Evolutionary conservation across 2,329 filamentous ascomycete genomes (phyloP).

Genomic region (Fusarium protoensiforme): DNA sequence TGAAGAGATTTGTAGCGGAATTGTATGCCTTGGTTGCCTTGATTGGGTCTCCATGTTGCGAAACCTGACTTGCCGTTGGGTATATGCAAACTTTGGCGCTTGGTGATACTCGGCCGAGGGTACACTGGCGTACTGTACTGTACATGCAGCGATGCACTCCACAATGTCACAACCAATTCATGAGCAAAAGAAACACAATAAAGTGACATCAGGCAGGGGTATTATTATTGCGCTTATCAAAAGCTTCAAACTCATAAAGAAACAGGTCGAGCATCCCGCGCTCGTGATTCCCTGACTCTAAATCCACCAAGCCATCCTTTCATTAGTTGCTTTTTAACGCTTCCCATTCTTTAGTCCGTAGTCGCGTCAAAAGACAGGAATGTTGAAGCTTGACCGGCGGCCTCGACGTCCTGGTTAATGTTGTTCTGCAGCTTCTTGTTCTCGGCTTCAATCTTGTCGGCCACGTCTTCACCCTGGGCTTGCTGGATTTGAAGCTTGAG

Average conservation of each 20-base stretch:
- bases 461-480: constrained; percentile 61
- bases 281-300: neutral
- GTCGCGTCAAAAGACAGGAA: constrained; percentile 36
- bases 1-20: neutral
- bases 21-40: neutral
- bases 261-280: neutral
- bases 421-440: constrained; percentile 65
- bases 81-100: neutral
- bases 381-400: constrained; percentile 59
- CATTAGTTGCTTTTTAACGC: neutral
- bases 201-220: neutral
- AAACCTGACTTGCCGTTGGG: neutral
- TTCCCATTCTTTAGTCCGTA: constrained; percentile 7
- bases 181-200: neutral
- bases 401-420: constrained; percentile 58
- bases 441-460: constrained; percentile 57
- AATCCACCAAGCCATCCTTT: neutral
- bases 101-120: neutral
- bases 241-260: neutral
- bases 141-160: neutral
- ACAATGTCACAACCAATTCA: neutral
- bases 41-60: neutral
- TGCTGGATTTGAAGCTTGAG: constrained; percentile 61
- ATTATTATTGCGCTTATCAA: neutral
- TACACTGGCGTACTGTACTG: neutral